phyloP scores from a whole-genome alignment of 345 rosid genomes.

The Aegle marmelos region DNA sequence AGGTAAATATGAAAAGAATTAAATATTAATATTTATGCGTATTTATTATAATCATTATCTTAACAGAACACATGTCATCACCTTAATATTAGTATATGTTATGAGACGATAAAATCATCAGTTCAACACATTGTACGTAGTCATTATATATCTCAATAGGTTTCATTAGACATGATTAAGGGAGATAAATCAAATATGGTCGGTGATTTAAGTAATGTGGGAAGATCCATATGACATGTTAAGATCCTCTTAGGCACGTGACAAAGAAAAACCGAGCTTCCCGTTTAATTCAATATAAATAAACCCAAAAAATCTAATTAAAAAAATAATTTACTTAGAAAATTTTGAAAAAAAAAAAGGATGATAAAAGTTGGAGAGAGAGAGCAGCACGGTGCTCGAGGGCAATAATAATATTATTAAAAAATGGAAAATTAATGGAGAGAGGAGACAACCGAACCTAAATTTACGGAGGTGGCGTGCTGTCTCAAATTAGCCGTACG shows the following conservation, averaged over 20 bases:
- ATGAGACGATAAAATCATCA: background rate
- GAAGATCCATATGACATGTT: too few relatives aligned
- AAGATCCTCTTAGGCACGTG: constrained; percentile 23
- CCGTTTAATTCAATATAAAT: background rate
- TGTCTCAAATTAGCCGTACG: constrained; percentile 36
- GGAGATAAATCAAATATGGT: constrained; percentile 23
- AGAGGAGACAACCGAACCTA: constrained; percentile 26
- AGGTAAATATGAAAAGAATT: too few relatives aligned
- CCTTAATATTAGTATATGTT: too few relatives aligned
- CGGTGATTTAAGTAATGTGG: constrained; percentile 28
- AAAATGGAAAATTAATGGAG: background rate
- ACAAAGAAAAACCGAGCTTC: background rate
- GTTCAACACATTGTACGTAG: background rate
- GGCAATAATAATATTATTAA: background rate
- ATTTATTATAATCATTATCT: background rate
- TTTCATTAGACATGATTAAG: constrained; percentile 11
- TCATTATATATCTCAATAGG: background rate
- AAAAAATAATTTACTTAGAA: background rate
- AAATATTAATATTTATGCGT: fast-evolving
- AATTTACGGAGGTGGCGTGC: constrained; percentile 60
- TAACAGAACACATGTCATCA: background rate
- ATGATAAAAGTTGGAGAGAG: background rate
- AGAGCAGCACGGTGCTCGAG: constrained; percentile 53
- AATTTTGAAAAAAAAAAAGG: background rate
- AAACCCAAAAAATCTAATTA: background rate